Conservation (phyloP, 2,329 filamentous ascomycete genomes). For the Tolypocladium guangdongense region DNA sequence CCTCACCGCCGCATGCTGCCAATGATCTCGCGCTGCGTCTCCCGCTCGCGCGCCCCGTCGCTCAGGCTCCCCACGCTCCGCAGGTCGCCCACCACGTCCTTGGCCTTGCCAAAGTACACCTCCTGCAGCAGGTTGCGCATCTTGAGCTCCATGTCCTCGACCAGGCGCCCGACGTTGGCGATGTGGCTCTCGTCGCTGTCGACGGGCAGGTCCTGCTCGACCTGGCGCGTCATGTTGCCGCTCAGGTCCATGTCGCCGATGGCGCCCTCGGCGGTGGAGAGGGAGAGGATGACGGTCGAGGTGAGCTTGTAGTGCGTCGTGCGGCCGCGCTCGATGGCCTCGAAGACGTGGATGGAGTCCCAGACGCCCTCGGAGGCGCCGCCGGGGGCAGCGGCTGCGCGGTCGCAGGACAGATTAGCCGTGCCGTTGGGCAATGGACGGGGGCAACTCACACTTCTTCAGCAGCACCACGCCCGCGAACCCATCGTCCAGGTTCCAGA, state of each 20-base stretch:
- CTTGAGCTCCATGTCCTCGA: constrained; percentile 99
- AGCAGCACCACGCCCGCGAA: constrained; percentile 92
- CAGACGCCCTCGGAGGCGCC: constrained; percentile 68
- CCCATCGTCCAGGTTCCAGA: constrained; percentile 96
- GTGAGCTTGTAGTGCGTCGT: constrained; percentile 96
- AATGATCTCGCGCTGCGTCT: constrained; percentile 83
- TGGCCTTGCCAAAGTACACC: constrained; percentile 98
- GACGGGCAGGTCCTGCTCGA: constrained; percentile 82
- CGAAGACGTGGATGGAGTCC: constrained; percentile 98
- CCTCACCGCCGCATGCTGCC: constrained; percentile 41
- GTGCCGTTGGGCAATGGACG: too few relatives aligned
- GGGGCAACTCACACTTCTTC: constrained; percentile 65
- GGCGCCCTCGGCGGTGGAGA: constrained; percentile 48
- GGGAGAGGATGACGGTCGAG: constrained; percentile 85
- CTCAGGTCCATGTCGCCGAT: constrained; percentile 85
- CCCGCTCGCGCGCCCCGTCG: constrained; percentile 72
- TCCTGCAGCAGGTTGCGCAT: constrained; percentile 98
- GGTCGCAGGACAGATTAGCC: neutral
- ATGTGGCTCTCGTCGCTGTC: constrained; percentile 90
- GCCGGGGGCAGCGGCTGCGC: constrained; percentile 52
- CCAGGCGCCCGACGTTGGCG: constrained; percentile 83
- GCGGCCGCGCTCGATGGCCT: constrained; percentile 84
- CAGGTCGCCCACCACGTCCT: constrained; percentile 93
- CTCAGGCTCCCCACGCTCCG: constrained; percentile 77
- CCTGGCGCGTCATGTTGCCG: constrained; percentile 95